Evolutionary conservation across 1,284 basidiomycete genomes (phyloP).

Genomic region (Porogramme epimiltina): DNA sequence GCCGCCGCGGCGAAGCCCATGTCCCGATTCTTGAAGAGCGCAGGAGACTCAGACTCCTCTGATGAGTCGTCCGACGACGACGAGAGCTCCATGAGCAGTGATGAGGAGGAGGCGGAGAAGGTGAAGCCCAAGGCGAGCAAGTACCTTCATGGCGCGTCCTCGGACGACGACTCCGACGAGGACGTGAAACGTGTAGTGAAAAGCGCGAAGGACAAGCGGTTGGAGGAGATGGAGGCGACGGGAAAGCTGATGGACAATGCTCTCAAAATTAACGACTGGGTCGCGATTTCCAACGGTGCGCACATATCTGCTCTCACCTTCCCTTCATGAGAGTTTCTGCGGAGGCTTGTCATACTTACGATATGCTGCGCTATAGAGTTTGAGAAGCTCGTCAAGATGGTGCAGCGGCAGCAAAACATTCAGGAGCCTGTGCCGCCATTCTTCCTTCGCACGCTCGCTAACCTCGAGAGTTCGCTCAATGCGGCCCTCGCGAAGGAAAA

Average conservation of each 20-base stretch:
- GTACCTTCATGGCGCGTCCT: conserved; percentile 53
- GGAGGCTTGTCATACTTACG: background rate
- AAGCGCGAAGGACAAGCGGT: conserved; percentile 85
- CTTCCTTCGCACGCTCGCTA: conserved; percentile 80
- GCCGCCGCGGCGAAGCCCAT: conserved; percentile 61
- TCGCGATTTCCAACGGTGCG: conserved; percentile 84
- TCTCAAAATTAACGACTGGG: conserved; percentile 97
- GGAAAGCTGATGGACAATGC: conserved; percentile 94
- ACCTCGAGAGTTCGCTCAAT: conserved; percentile 80
- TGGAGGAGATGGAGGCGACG: conserved; percentile 88
- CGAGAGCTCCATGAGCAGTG: conserved; percentile 34
- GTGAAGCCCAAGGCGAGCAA: conserved; percentile 43
- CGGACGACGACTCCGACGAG: conserved; percentile 72
- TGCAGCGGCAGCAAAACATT: conserved; percentile 86
- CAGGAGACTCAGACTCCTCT: conserved; percentile 46
- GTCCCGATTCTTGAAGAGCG: conserved; percentile 72
- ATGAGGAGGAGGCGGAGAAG: conserved; percentile 35
- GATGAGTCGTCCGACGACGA: conserved; percentile 46
- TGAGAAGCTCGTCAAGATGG: conserved; percentile 92
- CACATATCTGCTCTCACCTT: conserved; percentile 12
- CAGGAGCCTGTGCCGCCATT: conserved; percentile 88
- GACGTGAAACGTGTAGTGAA: conserved; percentile 75
- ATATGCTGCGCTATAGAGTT: conserved; percentile 68
- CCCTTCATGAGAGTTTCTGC: background rate
- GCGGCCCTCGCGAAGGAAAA: conserved; percentile 84